Conservation (phyloP, 345 rosid genomes). For the Kandelia obovata region DNA sequence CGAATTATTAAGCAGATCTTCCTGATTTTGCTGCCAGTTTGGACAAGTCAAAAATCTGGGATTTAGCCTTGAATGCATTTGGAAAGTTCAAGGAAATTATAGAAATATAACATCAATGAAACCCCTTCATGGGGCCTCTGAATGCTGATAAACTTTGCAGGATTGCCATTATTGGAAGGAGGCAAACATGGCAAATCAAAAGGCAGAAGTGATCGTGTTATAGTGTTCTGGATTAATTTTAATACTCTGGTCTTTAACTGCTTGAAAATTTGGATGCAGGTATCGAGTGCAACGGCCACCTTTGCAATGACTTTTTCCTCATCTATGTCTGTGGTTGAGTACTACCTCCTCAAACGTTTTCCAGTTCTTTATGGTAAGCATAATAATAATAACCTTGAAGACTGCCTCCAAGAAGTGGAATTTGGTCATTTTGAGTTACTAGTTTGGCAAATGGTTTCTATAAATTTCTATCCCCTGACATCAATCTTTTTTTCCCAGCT, state of each 20-base stretch:
- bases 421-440: not conserved
- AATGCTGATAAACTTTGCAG: too few relatives aligned
- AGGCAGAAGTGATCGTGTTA: not conserved
- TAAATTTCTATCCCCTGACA: not conserved
- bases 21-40: too few relatives aligned
- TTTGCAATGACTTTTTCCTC: conserved; percentile 58
- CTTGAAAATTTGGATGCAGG: conserved; percentile 28
- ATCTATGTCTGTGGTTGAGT: conserved; percentile 58
- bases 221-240: not conserved
- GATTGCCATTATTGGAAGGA: not conserved
- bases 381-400: not conserved
- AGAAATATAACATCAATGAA: too few relatives aligned
- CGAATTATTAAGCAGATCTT: too few relatives aligned
- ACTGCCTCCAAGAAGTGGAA: not conserved
- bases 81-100: too few relatives aligned
- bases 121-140: too few relatives aligned
- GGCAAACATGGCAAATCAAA: not conserved
- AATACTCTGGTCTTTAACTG: not conserved
- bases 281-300: conserved; percentile 58
- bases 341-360: conserved; percentile 52
- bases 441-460: not conserved
- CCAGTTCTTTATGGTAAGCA: conserved; percentile 48
- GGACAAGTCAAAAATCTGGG: too few relatives aligned
- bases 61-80: too few relatives aligned
- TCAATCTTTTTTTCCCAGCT: conserved; percentile 30